Evolutionary conservation across 139 green algal species (phyloP).

Genomic region (Chlorella sp.): DNA sequence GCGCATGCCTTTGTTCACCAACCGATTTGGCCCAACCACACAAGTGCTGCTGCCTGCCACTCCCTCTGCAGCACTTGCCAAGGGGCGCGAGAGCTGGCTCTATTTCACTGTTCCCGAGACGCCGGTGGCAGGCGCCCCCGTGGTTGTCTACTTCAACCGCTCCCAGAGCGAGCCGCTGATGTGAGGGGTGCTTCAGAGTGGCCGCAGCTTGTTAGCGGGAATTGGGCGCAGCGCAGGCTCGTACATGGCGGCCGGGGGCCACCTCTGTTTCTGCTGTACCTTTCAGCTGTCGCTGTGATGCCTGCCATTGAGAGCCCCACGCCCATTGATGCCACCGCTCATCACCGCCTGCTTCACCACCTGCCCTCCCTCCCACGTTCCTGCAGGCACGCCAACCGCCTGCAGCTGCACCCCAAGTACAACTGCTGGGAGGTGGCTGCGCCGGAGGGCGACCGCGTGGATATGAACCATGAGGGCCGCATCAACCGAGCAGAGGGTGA

Average conservation of each 20-base stretch:
- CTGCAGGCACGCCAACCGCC: conserved; percentile 52
- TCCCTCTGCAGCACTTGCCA: neutral
- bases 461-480: conserved; percentile 58
- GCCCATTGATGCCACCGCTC: no score
- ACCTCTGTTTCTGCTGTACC: neutral
- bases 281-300: neutral
- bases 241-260: no score
- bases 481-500: conserved; percentile 47
- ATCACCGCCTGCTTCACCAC: no score
- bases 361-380: no score
- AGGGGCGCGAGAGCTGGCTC: conserved; percentile 66
- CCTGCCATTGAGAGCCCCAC: no score
- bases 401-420: conserved; percentile 70
- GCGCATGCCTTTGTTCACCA: no score
- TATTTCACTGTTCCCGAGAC: conserved; percentile 75
- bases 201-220: no score
- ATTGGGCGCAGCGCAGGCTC: no score
- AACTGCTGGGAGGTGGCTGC: conserved; percentile 78
- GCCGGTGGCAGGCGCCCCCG: conserved; percentile 71
- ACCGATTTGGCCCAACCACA: no score
- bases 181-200: conserved; percentile 32
- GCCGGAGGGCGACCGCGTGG: conserved; percentile 34
- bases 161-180: conserved; percentile 67
- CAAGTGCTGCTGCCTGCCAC: neutral
- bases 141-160: conserved; percentile 77